Conservation (phyloP, 208 protist species). For the Novymonas esmeraldas region DNA sequence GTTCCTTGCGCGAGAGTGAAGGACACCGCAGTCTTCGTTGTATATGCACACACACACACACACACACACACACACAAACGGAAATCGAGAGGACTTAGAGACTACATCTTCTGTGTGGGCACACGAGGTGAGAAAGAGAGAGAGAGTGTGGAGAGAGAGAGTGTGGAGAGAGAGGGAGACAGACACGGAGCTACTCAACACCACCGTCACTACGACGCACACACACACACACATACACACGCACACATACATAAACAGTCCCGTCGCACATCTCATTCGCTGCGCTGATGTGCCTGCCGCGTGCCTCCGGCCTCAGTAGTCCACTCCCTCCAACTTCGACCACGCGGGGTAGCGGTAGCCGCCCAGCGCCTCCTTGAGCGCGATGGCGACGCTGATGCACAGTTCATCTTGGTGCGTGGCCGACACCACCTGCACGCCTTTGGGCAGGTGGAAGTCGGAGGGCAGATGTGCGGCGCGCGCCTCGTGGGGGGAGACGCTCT, state of each 20-base stretch:
- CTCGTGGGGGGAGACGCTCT: conserved; percentile 30
- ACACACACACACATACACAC: not conserved
- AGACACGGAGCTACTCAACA: too few relatives aligned
- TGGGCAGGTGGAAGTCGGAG: conserved; percentile 69
- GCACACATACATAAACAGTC: not conserved
- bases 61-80: too few relatives aligned
- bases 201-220: not conserved
- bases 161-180: too few relatives aligned
- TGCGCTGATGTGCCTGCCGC: too few relatives aligned
- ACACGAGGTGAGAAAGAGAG: not conserved
- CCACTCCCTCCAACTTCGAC: conserved; percentile 57
- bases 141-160: too few relatives aligned
- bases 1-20: too few relatives aligned
- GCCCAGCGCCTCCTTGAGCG: conserved; percentile 59
- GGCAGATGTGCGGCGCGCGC: conserved; percentile 38
- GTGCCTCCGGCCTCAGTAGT: too few relatives aligned
- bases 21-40: too few relatives aligned
- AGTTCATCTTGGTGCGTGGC: conserved; percentile 72
- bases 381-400: conserved; percentile 63
- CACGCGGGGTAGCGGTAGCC: conserved; percentile 87
- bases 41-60: too few relatives aligned
- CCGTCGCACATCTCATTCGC: not conserved
- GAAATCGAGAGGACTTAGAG: too few relatives aligned
- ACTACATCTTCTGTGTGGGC: too few relatives aligned
- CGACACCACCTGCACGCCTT: conserved; percentile 83